These are phyloP conservation scores for Podospora tetraspora DNA, from an alignment of 495 filamentous ascomycete species.

Conservation along the genomic window DNA sequence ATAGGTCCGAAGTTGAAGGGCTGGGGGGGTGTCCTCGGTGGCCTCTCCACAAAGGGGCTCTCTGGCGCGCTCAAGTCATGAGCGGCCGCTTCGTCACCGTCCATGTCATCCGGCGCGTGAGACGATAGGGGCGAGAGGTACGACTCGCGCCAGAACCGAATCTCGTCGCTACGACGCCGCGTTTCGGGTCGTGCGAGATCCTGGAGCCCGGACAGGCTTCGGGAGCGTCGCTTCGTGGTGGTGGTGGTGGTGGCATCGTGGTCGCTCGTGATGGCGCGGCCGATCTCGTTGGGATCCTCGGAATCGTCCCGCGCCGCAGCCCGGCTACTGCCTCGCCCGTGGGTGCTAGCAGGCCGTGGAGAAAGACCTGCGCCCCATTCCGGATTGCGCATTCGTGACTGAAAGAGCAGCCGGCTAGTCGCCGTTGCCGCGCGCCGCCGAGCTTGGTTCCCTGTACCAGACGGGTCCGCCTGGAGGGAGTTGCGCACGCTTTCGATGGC, in stretches of 20 bases:
- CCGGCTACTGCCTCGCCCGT: slow-evolving; percentile 39
- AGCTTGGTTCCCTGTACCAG: slow-evolving; percentile 16
- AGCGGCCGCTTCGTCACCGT: slow-evolving; percentile 37
- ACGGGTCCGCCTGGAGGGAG: slow-evolving; percentile 40
- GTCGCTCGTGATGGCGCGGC: slow-evolving; percentile 50
- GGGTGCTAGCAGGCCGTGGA: slow-evolving; percentile 50
- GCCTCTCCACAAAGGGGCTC: slow-evolving; percentile 29
- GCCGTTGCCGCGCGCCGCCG: slow-evolving; percentile 32
- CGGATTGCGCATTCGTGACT: slow-evolving; percentile 24
- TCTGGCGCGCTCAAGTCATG: slow-evolving; percentile 31
- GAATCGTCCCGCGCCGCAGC: slow-evolving; percentile 16
- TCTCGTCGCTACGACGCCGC: slow-evolving; percentile 52
- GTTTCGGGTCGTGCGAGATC: slow-evolving; percentile 27
- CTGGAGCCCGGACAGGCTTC: slow-evolving; percentile 49
- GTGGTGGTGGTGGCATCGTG: slow-evolving; percentile 19
- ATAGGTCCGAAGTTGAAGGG: slow-evolving; percentile 49
- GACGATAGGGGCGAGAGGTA: slow-evolving; percentile 48
- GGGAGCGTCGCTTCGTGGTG: slow-evolving; percentile 41
- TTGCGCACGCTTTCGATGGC: slow-evolving; percentile 43
- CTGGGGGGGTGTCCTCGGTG: slow-evolving; percentile 41
- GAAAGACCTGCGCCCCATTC: slow-evolving; percentile 46
- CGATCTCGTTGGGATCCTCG: slow-evolving; percentile 45
- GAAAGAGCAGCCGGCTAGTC: slow-evolving; percentile 31
- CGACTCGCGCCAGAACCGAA: slow-evolving; percentile 53
- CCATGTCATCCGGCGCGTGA: slow-evolving; percentile 33